Evolutionary conservation across 345 rosid genomes (phyloP).

Genomic region (thale cress (Arabidopsis thaliana)): TAIR10.1 NC_003074.8:2172501-2173000

Average conservation of each 20-base stretch:
- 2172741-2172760: constrained; percentile 75
- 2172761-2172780: constrained; percentile 78
- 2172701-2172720: neutral
- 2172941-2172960: constrained; percentile 58
- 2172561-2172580: constrained; percentile 69
- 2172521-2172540: constrained; percentile 70
- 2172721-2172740: constrained; percentile 59
- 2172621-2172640: constrained; percentile 73
- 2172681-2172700: constrained; percentile 14
- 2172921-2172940: constrained; percentile 60
- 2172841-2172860: constrained; percentile 91
- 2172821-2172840: constrained; percentile 81
- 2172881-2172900: constrained; percentile 56
- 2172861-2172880: constrained; percentile 72
- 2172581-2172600: constrained; percentile 60
- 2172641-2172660: constrained; percentile 71
- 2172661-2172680: constrained; percentile 47
- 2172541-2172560: constrained; percentile 61
- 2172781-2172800: constrained; percentile 63
- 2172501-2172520: constrained; percentile 78
- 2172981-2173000: constrained; percentile 38
- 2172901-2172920: constrained; percentile 55
- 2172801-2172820: constrained; percentile 91
- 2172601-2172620: constrained; percentile 56
- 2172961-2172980: constrained; percentile 61